Conservation (phyloP, 2,329 filamentous ascomycete species). For the Ophiostoma piceae region DNA sequence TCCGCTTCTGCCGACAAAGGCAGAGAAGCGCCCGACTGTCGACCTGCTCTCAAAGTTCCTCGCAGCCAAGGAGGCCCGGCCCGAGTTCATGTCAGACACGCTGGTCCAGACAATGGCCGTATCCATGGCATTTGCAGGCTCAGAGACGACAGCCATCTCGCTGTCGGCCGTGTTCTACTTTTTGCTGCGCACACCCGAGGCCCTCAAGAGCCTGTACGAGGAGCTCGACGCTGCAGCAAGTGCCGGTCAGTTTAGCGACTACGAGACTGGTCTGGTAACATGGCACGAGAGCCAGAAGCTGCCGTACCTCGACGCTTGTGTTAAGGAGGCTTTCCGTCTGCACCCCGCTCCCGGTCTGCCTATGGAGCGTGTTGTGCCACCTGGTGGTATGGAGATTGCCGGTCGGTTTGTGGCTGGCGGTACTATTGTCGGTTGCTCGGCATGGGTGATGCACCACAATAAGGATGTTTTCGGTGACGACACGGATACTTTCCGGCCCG, state of each 20-base stretch:
- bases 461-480: slow-evolving; percentile 64
- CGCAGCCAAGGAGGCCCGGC: slow-evolving; percentile 60
- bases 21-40: slow-evolving; percentile 40
- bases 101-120: slow-evolving; percentile 66
- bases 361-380: slow-evolving; percentile 67
- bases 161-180: slow-evolving; percentile 69
- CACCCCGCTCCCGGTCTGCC: slow-evolving; percentile 69
- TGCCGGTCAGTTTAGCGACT: slow-evolving; percentile 47
- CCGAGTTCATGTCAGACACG: slow-evolving; percentile 65
- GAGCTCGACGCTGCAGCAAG: slow-evolving; percentile 59
- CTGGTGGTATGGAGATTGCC: slow-evolving; percentile 57
- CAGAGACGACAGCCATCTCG: slow-evolving; percentile 73
- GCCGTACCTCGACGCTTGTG: slow-evolving; percentile 68
- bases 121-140: slow-evolving; percentile 69
- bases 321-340: slow-evolving; percentile 72
- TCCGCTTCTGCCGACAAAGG: slow-evolving; percentile 38
- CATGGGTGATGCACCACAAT: slow-evolving; percentile 68
- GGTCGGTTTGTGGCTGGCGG: slow-evolving; percentile 60
- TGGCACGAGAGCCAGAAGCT: slow-evolving; percentile 66
- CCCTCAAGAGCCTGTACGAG: slow-evolving; percentile 50
- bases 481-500: slow-evolving; percentile 60
- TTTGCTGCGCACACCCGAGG: slow-evolving; percentile 57
- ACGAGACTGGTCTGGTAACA: slow-evolving; percentile 56
- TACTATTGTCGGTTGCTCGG: slow-evolving; percentile 68
- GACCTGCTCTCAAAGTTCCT: slow-evolving; percentile 70